These are phyloP conservation scores for Yamadazyma jaroonii DNA, from an alignment of 1,139 yeast genomes.

Conservation along the genomic window DNA sequence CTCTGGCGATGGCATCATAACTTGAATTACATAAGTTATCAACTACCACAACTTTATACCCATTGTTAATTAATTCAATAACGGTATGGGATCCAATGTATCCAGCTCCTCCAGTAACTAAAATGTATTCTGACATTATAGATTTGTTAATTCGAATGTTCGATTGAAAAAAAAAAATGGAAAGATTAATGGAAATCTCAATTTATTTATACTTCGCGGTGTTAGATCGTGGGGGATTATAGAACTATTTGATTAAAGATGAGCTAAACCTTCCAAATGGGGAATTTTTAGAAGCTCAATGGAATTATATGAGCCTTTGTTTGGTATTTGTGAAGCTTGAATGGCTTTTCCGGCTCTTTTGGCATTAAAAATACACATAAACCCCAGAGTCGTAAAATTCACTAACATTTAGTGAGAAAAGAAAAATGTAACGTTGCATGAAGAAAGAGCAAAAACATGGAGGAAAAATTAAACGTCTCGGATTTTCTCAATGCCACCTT, in stretches of 20 bases:
- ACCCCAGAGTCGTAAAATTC: too few relatives aligned
- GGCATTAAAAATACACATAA: too few relatives aligned
- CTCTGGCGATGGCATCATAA: conserved; percentile 63
- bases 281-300: too few relatives aligned
- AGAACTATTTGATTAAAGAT: background rate
- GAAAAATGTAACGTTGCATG: conserved; percentile 3
- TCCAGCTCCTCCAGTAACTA: conserved; percentile 88
- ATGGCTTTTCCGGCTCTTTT: too few relatives aligned
- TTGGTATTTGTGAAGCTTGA: too few relatives aligned
- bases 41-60: conserved; percentile 66
- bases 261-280: too few relatives aligned
- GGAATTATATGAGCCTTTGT: too few relatives aligned
- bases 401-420: background rate
- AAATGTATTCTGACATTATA: conserved; percentile 36
- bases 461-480: background rate
- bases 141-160: background rate
- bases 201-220: conserved; percentile 1
- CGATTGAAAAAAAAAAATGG: background rate
- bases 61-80: conserved; percentile 60
- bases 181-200: conserved; percentile 6
- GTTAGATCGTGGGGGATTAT: conserved; percentile 1
- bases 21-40: conserved; percentile 72
- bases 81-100: conserved; percentile 85
- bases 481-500: conserved; percentile 2
- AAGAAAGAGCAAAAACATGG: background rate